phyloP scores from a whole-genome alignment of 75 land plant genomes.

The Selaginella tamariscina region DNA sequence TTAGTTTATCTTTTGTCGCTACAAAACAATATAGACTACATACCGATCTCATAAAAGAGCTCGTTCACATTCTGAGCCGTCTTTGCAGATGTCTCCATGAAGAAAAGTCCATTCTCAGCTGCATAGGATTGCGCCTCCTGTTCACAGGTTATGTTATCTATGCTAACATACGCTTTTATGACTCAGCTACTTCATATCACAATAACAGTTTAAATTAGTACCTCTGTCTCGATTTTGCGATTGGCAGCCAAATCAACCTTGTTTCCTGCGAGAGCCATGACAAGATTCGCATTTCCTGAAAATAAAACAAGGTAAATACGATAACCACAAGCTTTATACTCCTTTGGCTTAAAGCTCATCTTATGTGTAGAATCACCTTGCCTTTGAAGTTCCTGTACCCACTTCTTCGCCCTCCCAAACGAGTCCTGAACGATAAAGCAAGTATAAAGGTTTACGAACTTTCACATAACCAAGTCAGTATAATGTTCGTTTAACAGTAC shows the following conservation, averaged over 20 bases:
- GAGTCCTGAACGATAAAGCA: conserved; percentile 40
- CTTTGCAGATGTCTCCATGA: conserved; percentile 76
- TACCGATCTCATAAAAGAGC: conserved; percentile 27
- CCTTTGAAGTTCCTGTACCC: conserved; percentile 38
- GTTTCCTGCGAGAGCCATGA: not conserved
- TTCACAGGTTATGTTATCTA: not conserved
- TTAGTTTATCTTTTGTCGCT: too few relatives aligned
- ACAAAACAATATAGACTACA: not conserved
- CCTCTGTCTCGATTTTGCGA: not conserved
- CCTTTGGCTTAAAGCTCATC: not conserved
- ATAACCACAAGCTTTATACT: too few relatives aligned
- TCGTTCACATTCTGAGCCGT: conserved; percentile 75
- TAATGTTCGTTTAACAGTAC: conserved; percentile 25
- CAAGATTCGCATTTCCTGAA: conserved; percentile 5
- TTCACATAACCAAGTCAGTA: not conserved
- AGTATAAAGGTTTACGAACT: not conserved
- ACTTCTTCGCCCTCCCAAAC: conserved; percentile 84
- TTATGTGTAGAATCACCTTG: conserved; percentile 38
- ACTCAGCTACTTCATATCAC: not conserved
- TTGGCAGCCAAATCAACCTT: not conserved
- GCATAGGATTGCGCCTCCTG: conserved; percentile 64
- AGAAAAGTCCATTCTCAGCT: conserved; percentile 52
- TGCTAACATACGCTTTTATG: not conserved
- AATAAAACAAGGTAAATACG: not conserved
- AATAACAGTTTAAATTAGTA: not conserved